These are phyloP conservation scores for Zasmidium angulare DNA, from an alignment of 2,329 filamentous ascomycete species.

Conservation along the genomic window DNA sequence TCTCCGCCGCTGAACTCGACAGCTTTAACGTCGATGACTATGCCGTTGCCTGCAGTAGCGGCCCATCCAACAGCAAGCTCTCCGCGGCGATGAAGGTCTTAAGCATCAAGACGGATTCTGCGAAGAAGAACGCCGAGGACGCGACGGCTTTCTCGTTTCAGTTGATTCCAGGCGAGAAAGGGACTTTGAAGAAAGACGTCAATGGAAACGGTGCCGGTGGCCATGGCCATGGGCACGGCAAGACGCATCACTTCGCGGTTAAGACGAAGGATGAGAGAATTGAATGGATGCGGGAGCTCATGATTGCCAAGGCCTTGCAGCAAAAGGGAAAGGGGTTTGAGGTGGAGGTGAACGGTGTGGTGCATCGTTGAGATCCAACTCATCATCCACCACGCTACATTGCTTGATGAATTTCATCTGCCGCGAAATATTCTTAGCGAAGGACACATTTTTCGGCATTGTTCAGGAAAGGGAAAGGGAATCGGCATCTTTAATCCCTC, in stretches of 20 bases:
- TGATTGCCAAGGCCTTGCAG: constrained; percentile 84
- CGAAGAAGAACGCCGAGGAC: constrained; percentile 45
- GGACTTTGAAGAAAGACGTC: too few relatives aligned
- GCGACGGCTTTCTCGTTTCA: constrained; percentile 74
- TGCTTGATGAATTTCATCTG: not conserved
- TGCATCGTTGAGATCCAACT: constrained; percentile 8
- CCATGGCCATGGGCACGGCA: too few relatives aligned
- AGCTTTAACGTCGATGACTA: constrained; percentile 88
- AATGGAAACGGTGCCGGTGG: too few relatives aligned
- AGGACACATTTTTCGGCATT: not conserved
- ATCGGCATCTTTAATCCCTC: too few relatives aligned
- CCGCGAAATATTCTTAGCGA: not conserved
- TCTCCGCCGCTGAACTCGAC: constrained; percentile 66
- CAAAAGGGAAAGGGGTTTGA: constrained; percentile 82
- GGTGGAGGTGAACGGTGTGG: constrained; percentile 70
- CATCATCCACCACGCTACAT: not conserved
- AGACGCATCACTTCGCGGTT: constrained; percentile 93
- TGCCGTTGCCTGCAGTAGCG: constrained; percentile 77
- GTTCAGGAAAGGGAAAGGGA: too few relatives aligned
- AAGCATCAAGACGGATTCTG: constrained; percentile 52
- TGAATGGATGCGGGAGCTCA: constrained; percentile 94
- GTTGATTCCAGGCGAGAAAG: constrained; percentile 60
- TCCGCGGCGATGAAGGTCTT: constrained; percentile 83
- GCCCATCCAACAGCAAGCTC: constrained; percentile 76
- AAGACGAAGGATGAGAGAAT: constrained; percentile 84